These are phyloP conservation scores for Cucurbitaria berberidis DNA, from an alignment of 2,329 filamentous ascomycete species.

Conservation along the genomic window DNA sequence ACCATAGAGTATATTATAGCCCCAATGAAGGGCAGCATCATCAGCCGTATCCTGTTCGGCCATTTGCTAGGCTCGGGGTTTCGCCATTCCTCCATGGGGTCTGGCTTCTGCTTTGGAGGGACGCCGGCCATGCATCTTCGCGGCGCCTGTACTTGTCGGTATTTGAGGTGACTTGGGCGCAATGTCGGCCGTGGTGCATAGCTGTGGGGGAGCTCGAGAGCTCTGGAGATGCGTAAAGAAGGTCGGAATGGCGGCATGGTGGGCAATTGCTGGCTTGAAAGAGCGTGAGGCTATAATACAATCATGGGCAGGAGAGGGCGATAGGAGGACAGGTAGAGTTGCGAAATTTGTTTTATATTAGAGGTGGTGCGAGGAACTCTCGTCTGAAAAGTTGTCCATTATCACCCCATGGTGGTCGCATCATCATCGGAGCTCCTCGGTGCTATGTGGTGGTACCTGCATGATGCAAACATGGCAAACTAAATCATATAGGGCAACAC, in stretches of 20 bases:
- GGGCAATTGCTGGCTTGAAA: slow-evolving; percentile 19
- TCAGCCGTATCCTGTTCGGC: slow-evolving; percentile 52
- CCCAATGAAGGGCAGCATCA: slow-evolving; percentile 58
- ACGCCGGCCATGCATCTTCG: slow-evolving; percentile 29
- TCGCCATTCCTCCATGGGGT: slow-evolving; percentile 43
- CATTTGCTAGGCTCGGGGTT: slow-evolving; percentile 45
- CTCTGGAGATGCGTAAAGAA: slow-evolving; percentile 30
- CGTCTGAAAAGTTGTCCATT: slow-evolving; percentile 14
- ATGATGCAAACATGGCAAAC: slow-evolving; percentile 28
- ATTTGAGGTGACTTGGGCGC: slow-evolving; percentile 23
- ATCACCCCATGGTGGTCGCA: slow-evolving; percentile 44
- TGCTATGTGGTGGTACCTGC: slow-evolving; percentile 15
- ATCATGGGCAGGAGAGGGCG: slow-evolving; percentile 14
- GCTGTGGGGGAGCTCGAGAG: slow-evolving; percentile 35
- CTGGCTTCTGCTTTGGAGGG: slow-evolving; percentile 29
- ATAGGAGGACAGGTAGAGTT: background rate
- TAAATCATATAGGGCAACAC: background rate
- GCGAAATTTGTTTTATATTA: slow-evolving; percentile 12
- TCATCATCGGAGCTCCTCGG: slow-evolving; percentile 21
- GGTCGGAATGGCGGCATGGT: slow-evolving; percentile 41
- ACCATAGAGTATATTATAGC: slow-evolving; percentile 67
- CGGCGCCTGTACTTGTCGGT: slow-evolving; percentile 16
- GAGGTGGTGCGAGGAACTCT: slow-evolving; percentile 7
- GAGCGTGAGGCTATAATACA: slow-evolving; percentile 17
- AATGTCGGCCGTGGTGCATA: slow-evolving; percentile 30